Evolutionary conservation across 352 stramenopile genomes (phyloP).

Genomic region (Globisporangium emineosum): DNA sequence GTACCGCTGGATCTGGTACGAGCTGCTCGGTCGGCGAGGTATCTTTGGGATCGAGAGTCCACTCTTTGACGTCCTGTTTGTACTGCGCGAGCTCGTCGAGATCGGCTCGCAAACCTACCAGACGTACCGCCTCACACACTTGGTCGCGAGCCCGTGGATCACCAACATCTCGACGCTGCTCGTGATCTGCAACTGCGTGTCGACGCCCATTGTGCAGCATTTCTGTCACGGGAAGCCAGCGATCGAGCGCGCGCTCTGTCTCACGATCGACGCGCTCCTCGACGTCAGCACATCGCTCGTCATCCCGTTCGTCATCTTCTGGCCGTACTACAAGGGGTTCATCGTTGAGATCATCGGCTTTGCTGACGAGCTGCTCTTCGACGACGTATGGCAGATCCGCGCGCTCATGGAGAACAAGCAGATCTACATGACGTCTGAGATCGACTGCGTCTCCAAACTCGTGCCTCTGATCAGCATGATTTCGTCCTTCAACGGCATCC

Average conservation of each 20-base stretch:
- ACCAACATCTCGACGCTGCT: conserved; percentile 15
- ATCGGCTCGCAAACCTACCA: conserved; percentile 16
- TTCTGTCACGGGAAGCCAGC: conserved; percentile 12
- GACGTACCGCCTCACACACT: conserved; percentile 9
- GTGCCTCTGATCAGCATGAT: conserved; percentile 16
- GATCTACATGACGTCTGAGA: conserved; percentile 9
- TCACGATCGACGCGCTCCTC: conserved; percentile 24
- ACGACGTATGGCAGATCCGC: conserved; percentile 16
- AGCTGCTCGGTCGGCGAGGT: conserved; percentile 13
- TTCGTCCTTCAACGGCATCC: conserved; percentile 15
- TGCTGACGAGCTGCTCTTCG: conserved; percentile 10
- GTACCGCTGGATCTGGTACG: conserved; percentile 11
- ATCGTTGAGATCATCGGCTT: conserved; percentile 10
- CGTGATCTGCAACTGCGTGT: conserved; percentile 11
- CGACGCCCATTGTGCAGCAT: conserved; percentile 8
- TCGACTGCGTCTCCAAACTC: conserved; percentile 15
- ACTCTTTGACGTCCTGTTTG: conserved; percentile 12
- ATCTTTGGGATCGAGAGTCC: conserved; percentile 17
- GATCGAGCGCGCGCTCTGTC: conserved; percentile 20
- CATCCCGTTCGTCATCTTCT: conserved; percentile 18
- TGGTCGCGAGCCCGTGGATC: conserved; percentile 15
- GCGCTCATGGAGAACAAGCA: conserved; percentile 17
- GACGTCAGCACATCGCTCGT: conserved; percentile 19
- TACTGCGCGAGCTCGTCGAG: conserved; percentile 16
- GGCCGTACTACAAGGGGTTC: conserved; percentile 15